Evolutionary conservation across 2,329 filamentous ascomycete genomes (phyloP).

Genomic region (Didymella segeticola): DNA sequence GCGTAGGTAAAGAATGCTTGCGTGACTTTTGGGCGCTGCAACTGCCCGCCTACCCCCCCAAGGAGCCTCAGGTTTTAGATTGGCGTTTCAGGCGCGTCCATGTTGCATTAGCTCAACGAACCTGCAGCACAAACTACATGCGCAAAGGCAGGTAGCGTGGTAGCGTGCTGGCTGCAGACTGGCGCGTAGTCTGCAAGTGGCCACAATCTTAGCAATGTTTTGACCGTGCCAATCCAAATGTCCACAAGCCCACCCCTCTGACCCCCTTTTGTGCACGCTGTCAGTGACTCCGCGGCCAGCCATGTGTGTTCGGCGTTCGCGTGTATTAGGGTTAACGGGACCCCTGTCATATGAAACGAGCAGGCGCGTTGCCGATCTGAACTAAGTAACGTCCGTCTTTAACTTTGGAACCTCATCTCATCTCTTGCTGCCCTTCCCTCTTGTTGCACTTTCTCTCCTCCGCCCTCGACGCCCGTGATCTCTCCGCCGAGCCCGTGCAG

Average conservation of each 20-base stretch:
- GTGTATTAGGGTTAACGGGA: not conserved
- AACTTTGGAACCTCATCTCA: constrained; percentile 16
- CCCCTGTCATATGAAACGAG: constrained; percentile 25
- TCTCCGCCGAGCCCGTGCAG: constrained; percentile 5
- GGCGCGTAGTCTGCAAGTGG: constrained; percentile 10
- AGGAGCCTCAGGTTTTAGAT: constrained; percentile 14
- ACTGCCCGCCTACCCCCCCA: constrained; percentile 2
- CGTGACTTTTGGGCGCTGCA: constrained; percentile 1
- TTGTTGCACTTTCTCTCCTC: not conserved
- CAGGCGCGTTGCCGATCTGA: constrained; percentile 18
- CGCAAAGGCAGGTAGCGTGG: too few species aligned
- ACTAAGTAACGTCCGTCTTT: constrained; percentile 12
- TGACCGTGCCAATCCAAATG: constrained; percentile 12
- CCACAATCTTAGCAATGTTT: constrained; percentile 6
- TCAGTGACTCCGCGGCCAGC: constrained; percentile 5
- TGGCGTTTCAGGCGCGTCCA: constrained; percentile 12
- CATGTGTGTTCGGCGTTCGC: too few species aligned
- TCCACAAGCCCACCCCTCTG: not conserved
- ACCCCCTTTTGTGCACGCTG: constrained; percentile 16
- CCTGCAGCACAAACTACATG: constrained; percentile 10
- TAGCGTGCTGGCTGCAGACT: constrained; percentile 6
- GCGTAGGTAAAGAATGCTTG: constrained; percentile 11
- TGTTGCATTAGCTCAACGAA: constrained; percentile 15
- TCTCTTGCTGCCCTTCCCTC: constrained; percentile 9
- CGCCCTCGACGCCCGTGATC: constrained; percentile 7